These are phyloP conservation scores for Panicum miliaceum DNA, from an alignment of 176 grass and related monocot species.

Conservation along the genomic window DNA sequence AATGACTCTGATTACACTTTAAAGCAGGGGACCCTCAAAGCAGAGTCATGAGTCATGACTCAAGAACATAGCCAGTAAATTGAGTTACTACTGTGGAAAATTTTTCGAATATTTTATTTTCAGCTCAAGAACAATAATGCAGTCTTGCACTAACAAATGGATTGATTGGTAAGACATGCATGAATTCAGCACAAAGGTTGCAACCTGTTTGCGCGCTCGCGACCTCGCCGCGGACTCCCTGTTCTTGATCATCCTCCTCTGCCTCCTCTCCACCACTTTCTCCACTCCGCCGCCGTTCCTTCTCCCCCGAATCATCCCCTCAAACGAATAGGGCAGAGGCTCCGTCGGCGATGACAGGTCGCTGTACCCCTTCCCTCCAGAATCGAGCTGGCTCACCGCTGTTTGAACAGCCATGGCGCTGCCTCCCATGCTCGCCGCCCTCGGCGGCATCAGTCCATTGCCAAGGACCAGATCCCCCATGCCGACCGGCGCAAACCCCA, in stretches of 20 bases:
- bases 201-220: constrained; percentile 83
- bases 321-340: constrained; percentile 58
- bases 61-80: not conserved
- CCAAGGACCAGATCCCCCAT: constrained; percentile 48
- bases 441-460: constrained; percentile 55
- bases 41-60: not conserved
- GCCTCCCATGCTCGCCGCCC: constrained; percentile 45
- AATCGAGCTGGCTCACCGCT: constrained; percentile 40
- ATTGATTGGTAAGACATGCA: constrained; percentile 13
- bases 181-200: constrained; percentile 16
- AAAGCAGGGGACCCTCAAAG: too few species aligned
- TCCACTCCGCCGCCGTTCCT: constrained; percentile 59
- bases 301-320: constrained; percentile 62
- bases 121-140: not conserved
- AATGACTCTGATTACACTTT: not conserved
- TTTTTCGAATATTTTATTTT: constrained; percentile 4
- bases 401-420: constrained; percentile 34
- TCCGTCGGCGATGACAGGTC: constrained; percentile 66
- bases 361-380: constrained; percentile 56
- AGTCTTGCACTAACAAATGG: not conserved
- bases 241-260: constrained; percentile 98
- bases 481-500: constrained; percentile 50
- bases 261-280: constrained; percentile 88
- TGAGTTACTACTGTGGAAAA: constrained; percentile 10
- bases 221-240: constrained; percentile 86